phyloP scores from a whole-genome alignment of 2,329 filamentous ascomycete genomes.

The Fusarium sp. region DNA sequence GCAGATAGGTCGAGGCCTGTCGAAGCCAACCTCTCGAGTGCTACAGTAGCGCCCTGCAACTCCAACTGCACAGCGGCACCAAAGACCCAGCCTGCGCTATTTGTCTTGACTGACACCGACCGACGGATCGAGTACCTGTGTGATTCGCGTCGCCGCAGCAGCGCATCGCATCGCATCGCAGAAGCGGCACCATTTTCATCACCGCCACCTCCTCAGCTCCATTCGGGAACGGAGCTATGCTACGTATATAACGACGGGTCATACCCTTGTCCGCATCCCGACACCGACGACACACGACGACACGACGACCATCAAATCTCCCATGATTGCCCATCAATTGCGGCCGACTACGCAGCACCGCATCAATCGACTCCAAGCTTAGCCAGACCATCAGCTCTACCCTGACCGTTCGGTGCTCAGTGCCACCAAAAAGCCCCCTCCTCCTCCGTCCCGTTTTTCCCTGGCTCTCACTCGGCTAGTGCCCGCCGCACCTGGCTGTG shows the following conservation, averaged over 20 bases:
- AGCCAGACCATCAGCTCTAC: conserved; percentile 14
- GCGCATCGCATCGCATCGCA: not conserved
- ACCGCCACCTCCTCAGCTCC: conserved; percentile 18
- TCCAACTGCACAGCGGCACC: not conserved
- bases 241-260: not conserved
- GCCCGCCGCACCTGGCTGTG: conserved; percentile 41
- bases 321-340: conserved; percentile 9
- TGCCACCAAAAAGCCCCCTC: conserved; percentile 24
- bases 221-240: not conserved
- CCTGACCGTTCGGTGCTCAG: conserved; percentile 30
- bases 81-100: conserved; percentile 3
- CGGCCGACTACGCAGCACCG: conserved; percentile 13
- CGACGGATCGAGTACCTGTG: not conserved
- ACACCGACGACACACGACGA: not conserved
- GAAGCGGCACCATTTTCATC: conserved; percentile 8
- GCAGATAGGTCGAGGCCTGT: not conserved
- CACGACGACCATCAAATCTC: conserved; percentile 1
- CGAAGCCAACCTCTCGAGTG: not conserved
- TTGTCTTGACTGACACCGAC: conserved; percentile 8
- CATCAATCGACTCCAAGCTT: conserved; percentile 8
- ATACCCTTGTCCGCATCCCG: conserved; percentile 1
- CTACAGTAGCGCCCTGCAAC: not conserved
- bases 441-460: conserved; percentile 19
- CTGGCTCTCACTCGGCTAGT: conserved; percentile 29
- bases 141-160: conserved; percentile 8